These are phyloP conservation scores for Zoysia pacifica DNA, from an alignment of 176 grass and related monocot species.

Conservation along the genomic window DNA sequence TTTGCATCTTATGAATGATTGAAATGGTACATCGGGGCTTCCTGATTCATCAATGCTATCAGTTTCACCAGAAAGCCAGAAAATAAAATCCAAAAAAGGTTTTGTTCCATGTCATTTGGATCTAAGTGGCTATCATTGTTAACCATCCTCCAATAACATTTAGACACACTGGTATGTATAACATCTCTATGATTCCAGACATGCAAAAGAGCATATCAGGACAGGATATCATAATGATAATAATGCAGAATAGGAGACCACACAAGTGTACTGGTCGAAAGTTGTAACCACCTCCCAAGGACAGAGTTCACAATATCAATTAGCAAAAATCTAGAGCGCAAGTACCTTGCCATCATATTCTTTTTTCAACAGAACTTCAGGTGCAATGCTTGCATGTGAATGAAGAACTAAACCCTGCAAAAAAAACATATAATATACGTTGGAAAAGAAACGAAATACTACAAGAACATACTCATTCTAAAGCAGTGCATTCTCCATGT, in stretches of 20 bases:
- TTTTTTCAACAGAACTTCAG: conserved; percentile 79
- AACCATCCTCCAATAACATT: neutral
- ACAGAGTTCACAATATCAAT: neutral
- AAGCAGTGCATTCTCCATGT: neutral
- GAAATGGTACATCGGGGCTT: neutral
- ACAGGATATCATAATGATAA: no score
- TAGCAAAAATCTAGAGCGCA: neutral
- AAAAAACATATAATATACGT: conserved; percentile 11
- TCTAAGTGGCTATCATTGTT: neutral
- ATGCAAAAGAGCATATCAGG: no score
- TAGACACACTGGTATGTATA: no score
- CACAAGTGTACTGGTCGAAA: no score
- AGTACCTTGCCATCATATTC: conserved; percentile 86
- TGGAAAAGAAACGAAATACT: conserved; percentile 7
- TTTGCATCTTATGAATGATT: no score
- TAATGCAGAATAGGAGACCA: no score
- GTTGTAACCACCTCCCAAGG: neutral
- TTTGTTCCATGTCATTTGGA: no score
- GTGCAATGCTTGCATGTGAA: conserved; percentile 79
- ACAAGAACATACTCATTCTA: conserved; percentile 2
- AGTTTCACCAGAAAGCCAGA: no score
- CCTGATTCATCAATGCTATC: neutral
- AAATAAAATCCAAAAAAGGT: no score
- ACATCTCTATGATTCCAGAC: no score
- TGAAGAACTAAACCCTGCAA: conserved; percentile 75